phyloP scores from a whole-genome alignment of 2,329 filamentous ascomycete genomes.

The Gnomoniopsis sp. region DNA sequence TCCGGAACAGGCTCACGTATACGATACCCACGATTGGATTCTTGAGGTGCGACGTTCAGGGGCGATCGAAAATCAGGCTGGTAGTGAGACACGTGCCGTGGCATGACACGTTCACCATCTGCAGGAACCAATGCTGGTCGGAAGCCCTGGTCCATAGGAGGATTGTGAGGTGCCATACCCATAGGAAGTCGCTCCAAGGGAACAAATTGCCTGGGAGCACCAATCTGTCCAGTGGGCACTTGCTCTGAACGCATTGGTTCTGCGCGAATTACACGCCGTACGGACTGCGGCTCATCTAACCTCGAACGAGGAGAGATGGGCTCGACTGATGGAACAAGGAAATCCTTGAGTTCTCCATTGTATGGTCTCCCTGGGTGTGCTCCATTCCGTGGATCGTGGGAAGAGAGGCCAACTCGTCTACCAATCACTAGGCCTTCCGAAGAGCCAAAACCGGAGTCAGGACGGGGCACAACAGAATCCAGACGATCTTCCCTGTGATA shows the following conservation, averaged over 20 bases:
- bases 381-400: slow-evolving; percentile 7
- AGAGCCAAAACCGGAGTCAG: slow-evolving; percentile 3
- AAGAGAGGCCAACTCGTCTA: slow-evolving; percentile 12
- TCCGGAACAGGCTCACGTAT: slow-evolving; percentile 11
- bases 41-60: not conserved
- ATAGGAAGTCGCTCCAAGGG: not conserved
- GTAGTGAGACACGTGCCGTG: slow-evolving; percentile 1
- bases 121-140: not conserved
- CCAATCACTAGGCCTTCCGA: slow-evolving; percentile 9
- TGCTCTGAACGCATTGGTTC: slow-evolving; percentile 13
- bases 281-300: slow-evolving; percentile 10
- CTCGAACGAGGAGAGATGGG: slow-evolving; percentile 32
- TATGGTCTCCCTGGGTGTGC: slow-evolving; percentile 21
- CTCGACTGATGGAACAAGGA: slow-evolving; percentile 46
- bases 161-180: slow-evolving; percentile 1
- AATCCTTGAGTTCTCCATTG: slow-evolving; percentile 34
- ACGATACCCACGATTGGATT: slow-evolving; percentile 10
- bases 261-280: slow-evolving; percentile 9
- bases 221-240: slow-evolving; percentile 17
- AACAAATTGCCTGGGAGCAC: not conserved
- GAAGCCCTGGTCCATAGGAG: not conserved
- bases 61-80: slow-evolving; percentile 1
- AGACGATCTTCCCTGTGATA: not conserved
- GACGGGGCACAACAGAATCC: not conserved
- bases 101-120: not conserved